Base-by-base conservation (phyloP, 2,329 filamentous ascomycete species). In the Xylaria multiplex region DNA sequence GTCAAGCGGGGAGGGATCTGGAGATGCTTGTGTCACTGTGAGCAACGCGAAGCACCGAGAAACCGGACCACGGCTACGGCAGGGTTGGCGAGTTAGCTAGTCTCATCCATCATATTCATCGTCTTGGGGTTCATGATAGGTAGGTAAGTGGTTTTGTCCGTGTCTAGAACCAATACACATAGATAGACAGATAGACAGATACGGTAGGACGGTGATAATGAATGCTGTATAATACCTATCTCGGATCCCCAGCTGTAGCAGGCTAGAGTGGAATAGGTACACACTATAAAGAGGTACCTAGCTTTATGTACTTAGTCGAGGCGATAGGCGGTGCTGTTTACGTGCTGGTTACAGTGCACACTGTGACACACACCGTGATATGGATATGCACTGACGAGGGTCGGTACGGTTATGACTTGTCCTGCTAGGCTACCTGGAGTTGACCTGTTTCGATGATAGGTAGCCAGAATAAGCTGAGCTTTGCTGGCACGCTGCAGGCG, bases 1-100 rank as follows among this genome's bases (percentile, higher is more conserved):
- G 71, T 68, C 65, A 68, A 64, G 68, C 68, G 66, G 68, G 68
- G 68, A 69, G 52, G 46, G 57, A 64, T 68, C 63, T 66, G 57
- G 67, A 67, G 61, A 50, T 59, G 64, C 55, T 65, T 62, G 69
- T 69, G 62, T 68, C 59, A 65, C 69, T 64, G 45, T 64, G 62
- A 65, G 65, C 65, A 69, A 64, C 56, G 57, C 53, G 52, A 65
- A 57, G 61, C 49, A 65, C 58, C 49, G 50, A 46, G 52, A 63
- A 61, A 58, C 56, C 55, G 59, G 63, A 61, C 64, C 46, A 59
- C 65, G 52, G 56, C 63, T 64, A 30, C 30, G 40, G 59, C 56
- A 53, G 40, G 55, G 50, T 58, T 57, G 57, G 32, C 35, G 57
- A 57, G 57, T 66, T 68, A 68, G 65, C 64, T 46, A 53, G 58